Evolutionary conservation across 768 basidiomycete species (phyloP), one percentile per base, ranked within the genome.

Genomic region (Termitomyces sp.): DNA sequence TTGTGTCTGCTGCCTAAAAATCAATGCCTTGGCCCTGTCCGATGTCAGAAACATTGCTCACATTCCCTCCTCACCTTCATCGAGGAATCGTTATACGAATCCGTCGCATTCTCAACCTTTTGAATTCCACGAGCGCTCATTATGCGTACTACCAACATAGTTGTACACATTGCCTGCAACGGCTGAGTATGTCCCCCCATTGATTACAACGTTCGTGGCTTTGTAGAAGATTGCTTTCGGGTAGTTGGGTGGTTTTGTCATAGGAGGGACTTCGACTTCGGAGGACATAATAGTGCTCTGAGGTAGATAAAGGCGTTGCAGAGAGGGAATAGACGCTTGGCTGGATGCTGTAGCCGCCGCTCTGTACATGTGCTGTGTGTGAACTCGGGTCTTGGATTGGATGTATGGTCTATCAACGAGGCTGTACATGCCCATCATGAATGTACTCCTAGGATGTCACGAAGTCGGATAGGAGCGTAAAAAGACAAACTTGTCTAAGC

Each of bases 21-120:
- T 49, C 2, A 48, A 47, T 25, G 20, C 12, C 5, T 0, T 15
- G n/a, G 8, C 14, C 3, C 31, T 17, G 2, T 32, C 31, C 15
- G 4, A 32, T 15, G 12, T 0, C 7, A 49, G 7, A 2, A 15
- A 32, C 31, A n/a, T 25, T n/a, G 36, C 34, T 51, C 34, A 51
- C 50, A 10, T 36, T n/a, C 34, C 10, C 34, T 20, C 10, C 11
- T 36, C 3, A 51, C 34, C 4, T 4, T n/a, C 5, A 34, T 51
- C 4, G 57, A 57, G 7, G 47, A 49, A 49, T 57, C 47, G 6
- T 57, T 57, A 31, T 57, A 15, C 17, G 57, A 57, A 29, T 14
- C 47, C 1, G 36, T 38, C 25, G 57, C 49, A 29, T 32, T 49
- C 3, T 14, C 15, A 2, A 48, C n/a, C 15, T n/a, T n/a, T 57